phyloP scores from a whole-genome alignment of 1,284 basidiomycete genomes.

The Fomitiporia mediterranea region DNA sequence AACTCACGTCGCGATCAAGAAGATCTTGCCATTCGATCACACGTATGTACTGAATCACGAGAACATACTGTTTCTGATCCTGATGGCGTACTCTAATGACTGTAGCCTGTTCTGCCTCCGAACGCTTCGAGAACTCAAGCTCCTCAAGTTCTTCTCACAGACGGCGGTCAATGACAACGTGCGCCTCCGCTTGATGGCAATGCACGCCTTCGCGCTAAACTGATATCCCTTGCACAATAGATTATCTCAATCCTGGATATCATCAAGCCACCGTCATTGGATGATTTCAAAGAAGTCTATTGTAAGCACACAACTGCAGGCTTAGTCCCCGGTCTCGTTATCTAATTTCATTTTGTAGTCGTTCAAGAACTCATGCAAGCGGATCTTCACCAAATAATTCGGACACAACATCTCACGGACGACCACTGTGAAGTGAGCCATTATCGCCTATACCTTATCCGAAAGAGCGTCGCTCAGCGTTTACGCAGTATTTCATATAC shows the following conservation, averaged over 20 bases:
- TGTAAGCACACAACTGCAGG: conserved; percentile 38
- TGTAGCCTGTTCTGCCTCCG: conserved; percentile 9
- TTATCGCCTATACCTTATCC: no score
- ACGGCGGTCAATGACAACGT: conserved; percentile 88
- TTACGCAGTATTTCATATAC: conserved; percentile 97
- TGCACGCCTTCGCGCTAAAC: background rate
- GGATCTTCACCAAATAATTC: conserved; percentile 95
- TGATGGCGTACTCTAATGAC: no score
- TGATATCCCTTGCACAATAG: conserved; percentile 35
- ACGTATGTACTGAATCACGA: conserved; percentile 50
- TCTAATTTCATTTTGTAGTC: conserved; percentile 40
- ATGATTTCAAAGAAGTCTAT: conserved; percentile 93
- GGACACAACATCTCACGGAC: conserved; percentile 25
- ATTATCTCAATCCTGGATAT: conserved; percentile 94
- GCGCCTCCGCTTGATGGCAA: background rate
- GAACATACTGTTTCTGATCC: background rate
- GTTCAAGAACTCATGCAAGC: conserved; percentile 95
- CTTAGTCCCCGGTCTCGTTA: background rate
- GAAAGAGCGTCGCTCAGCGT: conserved; percentile 90
- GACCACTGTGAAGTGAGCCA: conserved; percentile 11
- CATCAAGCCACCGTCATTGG: conserved; percentile 88
- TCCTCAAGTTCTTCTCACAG: conserved; percentile 88
- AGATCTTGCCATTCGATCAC: conserved; percentile 96
- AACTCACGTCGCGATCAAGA: conserved; percentile 92
- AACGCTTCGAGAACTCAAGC: conserved; percentile 14